Percentiles rank a stretch among this genome's conserved stretches.
phyloP scores from a whole-genome alignment of 2,329 filamentous ascomycete species.

The Epichloe gansuensis region DNA sequence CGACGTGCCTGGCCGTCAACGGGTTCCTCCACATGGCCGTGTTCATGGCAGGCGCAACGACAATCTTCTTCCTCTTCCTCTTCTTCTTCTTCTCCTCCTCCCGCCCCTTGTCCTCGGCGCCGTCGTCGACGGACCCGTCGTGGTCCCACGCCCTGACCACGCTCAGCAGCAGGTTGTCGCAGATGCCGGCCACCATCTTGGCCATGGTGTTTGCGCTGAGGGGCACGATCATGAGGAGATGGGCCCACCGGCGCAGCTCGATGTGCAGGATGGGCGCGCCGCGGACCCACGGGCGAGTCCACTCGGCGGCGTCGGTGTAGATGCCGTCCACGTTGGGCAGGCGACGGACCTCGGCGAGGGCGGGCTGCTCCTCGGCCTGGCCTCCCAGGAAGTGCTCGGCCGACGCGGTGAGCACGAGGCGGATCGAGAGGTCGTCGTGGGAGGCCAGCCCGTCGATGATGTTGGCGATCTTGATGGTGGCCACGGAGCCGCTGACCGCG shows the following conservation, averaged over 20 bases:
- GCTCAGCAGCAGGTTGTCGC: conserved; percentile 61
- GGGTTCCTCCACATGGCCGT: conserved; percentile 84
- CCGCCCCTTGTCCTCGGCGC: too few species aligned
- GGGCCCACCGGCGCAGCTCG: conserved; percentile 66
- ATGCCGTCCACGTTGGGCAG: conserved; percentile 67
- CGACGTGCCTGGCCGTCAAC: conserved; percentile 61
- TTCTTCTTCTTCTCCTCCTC: too few species aligned
- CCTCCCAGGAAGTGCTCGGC: conserved; percentile 65
- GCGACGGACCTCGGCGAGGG: conserved; percentile 42
- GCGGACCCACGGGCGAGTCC: conserved; percentile 64
- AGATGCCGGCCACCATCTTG: conserved; percentile 67
- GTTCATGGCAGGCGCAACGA: conserved; percentile 80
- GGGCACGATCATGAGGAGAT: conserved; percentile 69
- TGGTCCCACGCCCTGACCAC: conserved; percentile 85
- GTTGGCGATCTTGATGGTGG: conserved; percentile 69
- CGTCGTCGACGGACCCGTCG: conserved; percentile 43
- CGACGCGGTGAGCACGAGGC: conserved; percentile 67
- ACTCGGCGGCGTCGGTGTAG: conserved; percentile 79
- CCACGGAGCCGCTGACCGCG: conserved; percentile 48
- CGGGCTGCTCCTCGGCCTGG: conserved; percentile 67
- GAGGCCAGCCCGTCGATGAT: conserved; percentile 48
- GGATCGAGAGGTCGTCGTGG: conserved; percentile 56
- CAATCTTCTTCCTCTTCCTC: conserved; percentile 43
- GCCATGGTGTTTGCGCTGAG: conserved; percentile 77
- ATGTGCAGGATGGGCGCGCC: conserved; percentile 82